Evolutionary conservation across 2,329 filamentous ascomycete species (phyloP).

Genomic region (Fusarium albidum): DNA sequence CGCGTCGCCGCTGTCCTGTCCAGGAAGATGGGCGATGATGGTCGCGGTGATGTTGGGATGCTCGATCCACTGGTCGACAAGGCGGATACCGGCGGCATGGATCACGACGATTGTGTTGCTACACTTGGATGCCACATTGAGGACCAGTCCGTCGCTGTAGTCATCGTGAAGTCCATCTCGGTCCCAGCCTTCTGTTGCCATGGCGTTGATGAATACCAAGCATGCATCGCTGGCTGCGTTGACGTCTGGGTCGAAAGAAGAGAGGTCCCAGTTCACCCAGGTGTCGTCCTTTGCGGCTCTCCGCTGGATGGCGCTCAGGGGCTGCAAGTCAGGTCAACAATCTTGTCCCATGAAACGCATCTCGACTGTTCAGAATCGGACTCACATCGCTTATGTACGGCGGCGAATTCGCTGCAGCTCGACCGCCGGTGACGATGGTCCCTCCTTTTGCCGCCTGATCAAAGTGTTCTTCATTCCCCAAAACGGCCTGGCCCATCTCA

Average conservation of each 20-base stretch:
- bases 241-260: constrained; percentile 44
- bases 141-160: constrained; percentile 66
- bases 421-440: constrained; percentile 60
- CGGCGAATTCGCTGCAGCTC: constrained; percentile 60
- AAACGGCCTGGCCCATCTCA: constrained; percentile 54
- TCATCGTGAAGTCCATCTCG: constrained; percentile 73
- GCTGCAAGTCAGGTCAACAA: constrained; percentile 6
- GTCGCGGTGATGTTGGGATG: constrained; percentile 71
- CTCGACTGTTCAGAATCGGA: neutral
- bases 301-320: constrained; percentile 56
- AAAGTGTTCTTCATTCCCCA: constrained; percentile 54
- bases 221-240: constrained; percentile 63
- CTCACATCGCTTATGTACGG: constrained; percentile 58
- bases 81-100: constrained; percentile 68
- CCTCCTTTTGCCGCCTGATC: constrained; percentile 60
- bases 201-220: constrained; percentile 84
- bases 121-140: constrained; percentile 66
- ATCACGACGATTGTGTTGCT: constrained; percentile 70
- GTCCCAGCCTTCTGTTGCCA: constrained; percentile 81
- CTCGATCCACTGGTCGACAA: constrained; percentile 71
- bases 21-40: constrained; percentile 70
- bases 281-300: constrained; percentile 62
- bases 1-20: constrained; percentile 69
- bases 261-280: constrained; percentile 59
- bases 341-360: too few relatives aligned